Percentiles rank a stretch among this genome's conserved stretches.
Evolutionary conservation across 2,329 filamentous ascomycete species (phyloP).

Genomic region (Chaetomium strumarium): DNA sequence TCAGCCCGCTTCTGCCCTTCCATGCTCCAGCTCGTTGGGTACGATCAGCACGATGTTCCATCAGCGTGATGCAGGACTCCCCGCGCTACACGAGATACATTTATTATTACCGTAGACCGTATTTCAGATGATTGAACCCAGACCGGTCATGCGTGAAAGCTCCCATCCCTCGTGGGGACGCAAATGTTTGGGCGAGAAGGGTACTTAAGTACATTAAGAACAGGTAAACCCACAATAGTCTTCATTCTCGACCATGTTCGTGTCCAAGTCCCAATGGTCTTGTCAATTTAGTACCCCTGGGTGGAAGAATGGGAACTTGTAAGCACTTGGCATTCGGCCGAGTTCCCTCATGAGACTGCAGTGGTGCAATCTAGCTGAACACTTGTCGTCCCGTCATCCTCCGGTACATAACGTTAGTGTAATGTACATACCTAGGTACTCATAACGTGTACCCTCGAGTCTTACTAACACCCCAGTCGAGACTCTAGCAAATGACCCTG

Average conservation of each 20-base stretch:
- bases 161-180: slow-evolving; percentile 1
- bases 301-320: no score
- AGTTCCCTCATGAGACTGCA: not conserved
- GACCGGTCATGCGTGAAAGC: not conserved
- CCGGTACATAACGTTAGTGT: no score
- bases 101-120: slow-evolving; percentile 8
- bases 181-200: not conserved
- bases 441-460: slow-evolving; percentile 3
- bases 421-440: no score
- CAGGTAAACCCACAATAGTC: no score
- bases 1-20: no score
- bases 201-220: no score
- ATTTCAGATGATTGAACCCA: slow-evolving; percentile 22
- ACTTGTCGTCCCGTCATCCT: slow-evolving; percentile 23
- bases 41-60: slow-evolving; percentile 10
- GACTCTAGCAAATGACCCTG: slow-evolving; percentile 16
- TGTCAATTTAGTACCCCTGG: no score
- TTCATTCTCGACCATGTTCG: no score
- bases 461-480: slow-evolving; percentile 1
- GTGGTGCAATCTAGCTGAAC: slow-evolving; percentile 25
- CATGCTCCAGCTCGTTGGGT: not conserved
- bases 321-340: not conserved
- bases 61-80: slow-evolving; percentile 23
- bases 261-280: not conserved
- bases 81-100: no score